These are phyloP conservation scores for Puya raimondii DNA, from an alignment of 176 grass and related monocot genomes.

Conservation along the genomic window DNA sequence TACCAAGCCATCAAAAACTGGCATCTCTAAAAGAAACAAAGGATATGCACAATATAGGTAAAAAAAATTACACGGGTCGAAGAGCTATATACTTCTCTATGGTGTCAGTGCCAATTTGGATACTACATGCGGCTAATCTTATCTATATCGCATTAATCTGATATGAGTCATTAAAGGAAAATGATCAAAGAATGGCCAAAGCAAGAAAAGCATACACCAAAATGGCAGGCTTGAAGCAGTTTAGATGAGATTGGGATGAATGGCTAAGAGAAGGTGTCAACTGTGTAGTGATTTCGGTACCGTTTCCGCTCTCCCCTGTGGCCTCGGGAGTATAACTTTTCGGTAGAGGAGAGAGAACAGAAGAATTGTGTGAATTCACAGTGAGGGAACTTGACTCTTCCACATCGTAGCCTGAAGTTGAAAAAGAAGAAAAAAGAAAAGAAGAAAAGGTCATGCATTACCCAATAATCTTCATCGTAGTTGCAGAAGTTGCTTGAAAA, in stretches of 20 bases:
- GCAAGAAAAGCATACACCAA: constrained; percentile 26
- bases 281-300: constrained; percentile 22
- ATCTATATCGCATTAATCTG: constrained; percentile 1
- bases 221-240: background rate
- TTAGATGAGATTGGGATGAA: constrained; percentile 10
- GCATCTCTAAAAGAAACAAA: constrained; percentile 11
- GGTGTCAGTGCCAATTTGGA: background rate
- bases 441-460: background rate
- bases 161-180: constrained; percentile 2
- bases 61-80: background rate
- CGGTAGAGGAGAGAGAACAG: constrained; percentile 23
- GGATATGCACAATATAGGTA: background rate
- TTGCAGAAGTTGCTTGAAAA: background rate
- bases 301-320: constrained; percentile 32
- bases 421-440: background rate
- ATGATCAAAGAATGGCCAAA: constrained; percentile 23
- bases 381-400: constrained; percentile 47
- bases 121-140: background rate
- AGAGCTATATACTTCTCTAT: background rate
- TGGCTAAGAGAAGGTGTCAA: constrained; percentile 34
- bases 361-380: constrained; percentile 39
- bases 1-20: constrained; percentile 24
- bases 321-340: constrained; percentile 50
- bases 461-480: background rate
- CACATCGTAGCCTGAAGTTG: constrained; percentile 41